A percentile compares a stretch with the other conserved stretches of the same genome.
Evolutionary conservation across 345 rosid genomes (phyloP).

Genomic region (Populus euphratica): DNA sequence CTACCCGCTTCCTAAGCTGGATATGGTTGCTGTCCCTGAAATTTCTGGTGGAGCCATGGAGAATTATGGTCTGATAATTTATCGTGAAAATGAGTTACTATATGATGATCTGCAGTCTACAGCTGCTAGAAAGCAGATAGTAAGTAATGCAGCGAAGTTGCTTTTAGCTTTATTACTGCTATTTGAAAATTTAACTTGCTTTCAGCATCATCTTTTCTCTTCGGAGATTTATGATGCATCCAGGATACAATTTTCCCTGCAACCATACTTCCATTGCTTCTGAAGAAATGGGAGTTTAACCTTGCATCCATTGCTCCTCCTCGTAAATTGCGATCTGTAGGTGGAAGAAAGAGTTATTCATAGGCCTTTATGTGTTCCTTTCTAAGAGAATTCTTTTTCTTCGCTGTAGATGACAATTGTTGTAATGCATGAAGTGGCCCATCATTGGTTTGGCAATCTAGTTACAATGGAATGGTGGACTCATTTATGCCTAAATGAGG

Average conservation of each 20-base stretch:
- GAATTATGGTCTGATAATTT: conserved; percentile 39
- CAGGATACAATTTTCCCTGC: too few species aligned
- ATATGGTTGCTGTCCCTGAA: conserved; percentile 45
- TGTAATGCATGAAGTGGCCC: conserved; percentile 45
- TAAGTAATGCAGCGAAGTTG: background rate
- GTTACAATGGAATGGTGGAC: conserved; percentile 54
- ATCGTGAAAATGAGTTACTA: conserved; percentile 29
- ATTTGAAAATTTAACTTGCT: too few species aligned
- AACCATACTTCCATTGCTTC: too few species aligned
- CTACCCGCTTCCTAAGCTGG: conserved; percentile 42
- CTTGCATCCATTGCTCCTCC: background rate
- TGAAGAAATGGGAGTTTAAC: too few species aligned
- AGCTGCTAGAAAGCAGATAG: conserved; percentile 36
- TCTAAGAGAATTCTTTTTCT: background rate
- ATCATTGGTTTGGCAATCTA: conserved; percentile 54
- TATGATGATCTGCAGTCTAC: conserved; percentile 29
- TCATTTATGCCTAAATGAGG: conserved; percentile 30
- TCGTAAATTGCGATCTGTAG: background rate
- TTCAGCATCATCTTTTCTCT: background rate
- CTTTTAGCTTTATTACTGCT: background rate
- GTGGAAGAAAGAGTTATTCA: too few species aligned
- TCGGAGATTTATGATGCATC: too few species aligned
- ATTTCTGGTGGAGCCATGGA: conserved; percentile 46
- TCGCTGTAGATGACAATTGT: conserved; percentile 27
- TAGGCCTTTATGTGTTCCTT: background rate